phyloP scores from a whole-genome alignment of 2,329 filamentous ascomycete genomes.

The Orbilia ellipsospora region DNA sequence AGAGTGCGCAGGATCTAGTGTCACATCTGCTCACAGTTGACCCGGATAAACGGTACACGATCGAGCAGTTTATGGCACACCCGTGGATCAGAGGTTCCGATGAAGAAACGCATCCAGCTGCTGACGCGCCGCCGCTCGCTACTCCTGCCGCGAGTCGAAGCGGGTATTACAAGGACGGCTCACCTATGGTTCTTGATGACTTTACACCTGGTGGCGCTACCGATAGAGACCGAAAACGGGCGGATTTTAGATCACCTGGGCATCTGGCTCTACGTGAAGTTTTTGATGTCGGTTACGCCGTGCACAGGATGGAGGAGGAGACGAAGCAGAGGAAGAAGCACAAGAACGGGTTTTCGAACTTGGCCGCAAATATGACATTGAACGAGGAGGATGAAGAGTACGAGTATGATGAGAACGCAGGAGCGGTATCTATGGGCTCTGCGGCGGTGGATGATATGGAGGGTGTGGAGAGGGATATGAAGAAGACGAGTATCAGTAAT shows the following conservation, averaged over 20 bases:
- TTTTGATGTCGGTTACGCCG: constrained; percentile 97
- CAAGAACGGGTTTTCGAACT: constrained; percentile 74
- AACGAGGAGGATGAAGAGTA: constrained; percentile 71
- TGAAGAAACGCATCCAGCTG: constrained; percentile 74
- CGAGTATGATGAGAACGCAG: constrained; percentile 72
- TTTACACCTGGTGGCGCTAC: constrained; percentile 66
- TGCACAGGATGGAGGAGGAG: constrained; percentile 96
- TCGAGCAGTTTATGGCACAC: constrained; percentile 90
- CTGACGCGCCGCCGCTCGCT: constrained; percentile 77
- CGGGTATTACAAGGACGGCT: constrained; percentile 67
- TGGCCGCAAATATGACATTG: constrained; percentile 74
- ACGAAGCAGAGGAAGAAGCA: constrained; percentile 89
- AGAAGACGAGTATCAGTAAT: constrained; percentile 76
- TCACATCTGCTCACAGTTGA: constrained; percentile 93
- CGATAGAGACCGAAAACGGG: constrained; percentile 70
- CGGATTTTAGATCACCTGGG: constrained; percentile 94
- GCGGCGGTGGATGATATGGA: constrained; percentile 66
- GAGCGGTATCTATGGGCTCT: constrained; percentile 69
- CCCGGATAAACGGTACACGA: constrained; percentile 92
- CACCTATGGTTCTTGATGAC: constrained; percentile 66
- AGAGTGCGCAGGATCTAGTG: constrained; percentile 91
- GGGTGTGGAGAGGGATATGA: constrained; percentile 87
- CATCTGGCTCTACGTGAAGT: constrained; percentile 96
- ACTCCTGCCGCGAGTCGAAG: constrained; percentile 70
- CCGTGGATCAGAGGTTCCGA: constrained; percentile 85